Conservation (phyloP, 75 land plant genomes). For the Adiantum capillusveneris region DNA sequence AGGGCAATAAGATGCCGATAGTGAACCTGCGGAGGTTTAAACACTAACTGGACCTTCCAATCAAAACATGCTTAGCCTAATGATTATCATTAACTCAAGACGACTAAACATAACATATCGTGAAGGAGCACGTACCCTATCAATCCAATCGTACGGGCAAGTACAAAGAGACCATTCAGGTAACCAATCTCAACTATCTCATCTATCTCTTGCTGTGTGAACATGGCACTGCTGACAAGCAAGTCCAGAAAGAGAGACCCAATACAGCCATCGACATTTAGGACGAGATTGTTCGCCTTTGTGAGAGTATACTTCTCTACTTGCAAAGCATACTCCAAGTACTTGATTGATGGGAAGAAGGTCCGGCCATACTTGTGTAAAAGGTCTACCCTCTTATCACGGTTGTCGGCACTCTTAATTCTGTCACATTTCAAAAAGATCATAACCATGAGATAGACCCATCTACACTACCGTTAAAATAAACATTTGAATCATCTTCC, state of each 20-base stretch:
- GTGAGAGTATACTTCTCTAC: slow-evolving; percentile 92
- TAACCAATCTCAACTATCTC: slow-evolving; percentile 96
- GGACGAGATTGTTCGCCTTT: slow-evolving; percentile 86
- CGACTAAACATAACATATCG: too few species aligned
- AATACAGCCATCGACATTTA: slow-evolving; percentile 95
- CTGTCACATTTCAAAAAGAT: slow-evolving; percentile 18
- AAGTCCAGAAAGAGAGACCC: slow-evolving; percentile 97
- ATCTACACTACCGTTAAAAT: too few species aligned
- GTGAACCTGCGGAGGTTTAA: too few species aligned
- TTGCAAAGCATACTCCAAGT: slow-evolving; percentile 96
- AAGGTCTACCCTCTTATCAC: slow-evolving; percentile 94
- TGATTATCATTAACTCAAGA: too few species aligned
- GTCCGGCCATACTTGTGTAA: slow-evolving; percentile 74
- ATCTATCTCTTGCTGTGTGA: slow-evolving; percentile 87
- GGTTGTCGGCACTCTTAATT: slow-evolving; percentile 98
- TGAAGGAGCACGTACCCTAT: slow-evolving; percentile 62
- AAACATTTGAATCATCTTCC: too few species aligned
- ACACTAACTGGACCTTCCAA: too few species aligned
- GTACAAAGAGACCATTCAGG: slow-evolving; percentile 92
- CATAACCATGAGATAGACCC: too few species aligned
- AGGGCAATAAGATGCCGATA: too few species aligned
- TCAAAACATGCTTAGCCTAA: too few species aligned
- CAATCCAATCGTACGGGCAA: slow-evolving; percentile 96
- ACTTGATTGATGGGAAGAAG: slow-evolving; percentile 87
- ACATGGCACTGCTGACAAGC: slow-evolving; percentile 85